Evolutionary conservation across 345 rosid species (phyloP), one percentile per base, ranked within the genome.

Genomic region (Conringia planisiliqua): DNA sequence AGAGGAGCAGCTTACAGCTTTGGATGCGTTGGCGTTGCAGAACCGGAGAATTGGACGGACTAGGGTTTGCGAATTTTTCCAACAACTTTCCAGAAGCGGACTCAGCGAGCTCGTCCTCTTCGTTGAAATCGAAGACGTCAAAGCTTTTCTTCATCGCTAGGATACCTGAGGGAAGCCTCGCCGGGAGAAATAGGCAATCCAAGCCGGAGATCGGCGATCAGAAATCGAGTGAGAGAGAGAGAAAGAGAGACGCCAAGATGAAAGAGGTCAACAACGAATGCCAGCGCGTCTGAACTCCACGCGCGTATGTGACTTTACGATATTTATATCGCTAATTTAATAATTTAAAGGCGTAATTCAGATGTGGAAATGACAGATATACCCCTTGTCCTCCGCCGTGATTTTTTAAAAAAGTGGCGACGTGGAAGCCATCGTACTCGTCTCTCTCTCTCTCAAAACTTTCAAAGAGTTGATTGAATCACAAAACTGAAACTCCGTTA

Each of bases 31-130:
- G 77, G 69, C 72, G 76, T 82, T 83, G 85, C 61, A 82, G 38
- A 80, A 38, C 58, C 56, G 81, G 52, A 71, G 85, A 44, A 77
- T 76, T 74, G 56, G 77, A 85, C 32, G 44, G 52, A 68, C 79
- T 86, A 89, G 97, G 92, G 90, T 79, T 85, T 82, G 84, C 57
- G 44, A 81, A 83, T 75, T 89, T 89, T 75, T 52, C 72, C 51
- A 76, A 44, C 39, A 79, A 57, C 71, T 89, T 83, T 22, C 79
- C 83, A 40, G 86, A 77, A 30, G 78, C 70, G 7, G 71, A 54
- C 69, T 91, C 95, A 27, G 85, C 43, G 58, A 82, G 71, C 86
- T 87, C 90, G 66, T 89, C 96, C 52, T 86, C 96, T 74, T 87
- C 89, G 6, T 80, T 85, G 88, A 87, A 90, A 58, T 88, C 95